Base-by-base conservation (phyloP, 148 eudicot genomes). In the Heliamphora exappendiculata region DNA sequence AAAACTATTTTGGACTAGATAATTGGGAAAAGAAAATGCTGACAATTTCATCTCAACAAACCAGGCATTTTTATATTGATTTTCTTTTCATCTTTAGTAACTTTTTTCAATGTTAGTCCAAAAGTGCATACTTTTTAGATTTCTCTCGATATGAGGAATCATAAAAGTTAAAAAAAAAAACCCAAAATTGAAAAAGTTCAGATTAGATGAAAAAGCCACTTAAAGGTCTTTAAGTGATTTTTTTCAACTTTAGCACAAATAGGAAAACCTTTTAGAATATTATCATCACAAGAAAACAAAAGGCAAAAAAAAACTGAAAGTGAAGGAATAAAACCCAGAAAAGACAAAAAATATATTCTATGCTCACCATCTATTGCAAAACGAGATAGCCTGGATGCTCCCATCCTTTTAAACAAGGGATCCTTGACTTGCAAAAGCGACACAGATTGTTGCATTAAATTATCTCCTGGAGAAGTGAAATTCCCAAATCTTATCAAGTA, bases 401-500 rank as follows among this genome's bases (percentile, higher is more conserved):
- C 98, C 90, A 95, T 91, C 82, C 98, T 85, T 81, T 95, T 92
- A 67, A 90, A 95, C 81, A 92, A 82, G 47, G 97, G 97, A 89
- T 95, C 98, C 83, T 95, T 95, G 31, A 89, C 98, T 68, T 86
- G 89, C 85, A 95, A 79, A 82, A 95, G 97, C 51, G 89, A 84
- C 58, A 95, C 91, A 42, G 98, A 92, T 59, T 95, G 98, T 64
- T 91, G 91, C 81, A 92, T 83, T 79, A 95, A 73, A 81, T 88
- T 95, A 78, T 92, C 98, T 53, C 98, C 98, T 94, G 78, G 51
- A 82, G 37, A 81, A 63, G 64, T 37, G 55, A 78, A 67, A 14
- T n/a, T 71, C 16, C 55, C 63, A 31, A 69, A 62, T 55, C 24
- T 64, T 70, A 28, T 67, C 55, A 81, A 7, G 19, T 29, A 69